Evolutionary conservation across 495 filamentous ascomycete genomes (phyloP), one percentile per base, ranked within the genome.

Genomic region (Platismatia glauca): DNA sequence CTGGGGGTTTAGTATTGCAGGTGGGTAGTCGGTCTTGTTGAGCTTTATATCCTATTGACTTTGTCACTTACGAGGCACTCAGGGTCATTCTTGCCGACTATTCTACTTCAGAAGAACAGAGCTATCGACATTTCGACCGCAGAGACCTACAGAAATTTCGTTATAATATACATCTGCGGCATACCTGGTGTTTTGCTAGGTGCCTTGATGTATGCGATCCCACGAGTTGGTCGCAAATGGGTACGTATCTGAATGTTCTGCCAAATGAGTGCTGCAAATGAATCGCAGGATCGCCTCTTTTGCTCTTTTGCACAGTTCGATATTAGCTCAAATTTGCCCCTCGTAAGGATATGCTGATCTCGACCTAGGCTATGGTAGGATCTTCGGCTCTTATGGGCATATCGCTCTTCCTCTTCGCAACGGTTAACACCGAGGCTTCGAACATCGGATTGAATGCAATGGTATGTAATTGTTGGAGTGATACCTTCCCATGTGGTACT

Each of bases 121-220:
- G 66, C 58, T 18, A 69, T 76, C 46, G 35, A 69, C 27, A 56
- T 76, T 35, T 69, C 71, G 6, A 64, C 72, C 15, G 56, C 66
- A 16, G 66, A 69, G 44, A 77, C 75, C 29, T 80, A 79, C 58
- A 73, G 72, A 46, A 71, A 68, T 57, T 78, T 77, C 63, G 63
- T 79, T 27, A 74, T 73, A 63, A 79, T 79, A 37, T 79, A 78
- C 65, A 63, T 73, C 37, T 75, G 74, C 20, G 77, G 77, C 20
- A 73, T 77, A 41, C 63, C 76, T 4, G 76, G 77, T 53, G 77
- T 78, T 33, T 24, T 75, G 3, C 66, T 79, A 7, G 77, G 77
- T 22, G 63, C 72, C 5, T 35, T 73, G 9, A 71, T 76, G 66
- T 76, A 78, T 63, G 60, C 64, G 18, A 63, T 77, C 24, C 76